Base-by-base conservation (phyloP, 371 early-diverging fungal species). In the Lichtheimia hyalospora region DNA sequence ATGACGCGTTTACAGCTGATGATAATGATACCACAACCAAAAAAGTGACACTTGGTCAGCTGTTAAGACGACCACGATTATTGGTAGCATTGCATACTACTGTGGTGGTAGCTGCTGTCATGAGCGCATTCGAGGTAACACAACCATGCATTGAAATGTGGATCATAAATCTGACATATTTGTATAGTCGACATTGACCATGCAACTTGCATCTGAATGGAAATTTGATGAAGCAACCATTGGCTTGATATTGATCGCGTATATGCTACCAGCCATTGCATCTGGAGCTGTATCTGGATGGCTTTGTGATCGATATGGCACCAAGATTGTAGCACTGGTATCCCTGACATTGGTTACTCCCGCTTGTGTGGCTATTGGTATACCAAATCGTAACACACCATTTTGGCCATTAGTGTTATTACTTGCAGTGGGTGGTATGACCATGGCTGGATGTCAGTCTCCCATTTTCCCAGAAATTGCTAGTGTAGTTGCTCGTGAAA, bases 191-290 rank as follows among this genome's bases (percentile, higher is more conserved):
- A 83, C 83, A 1, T 43, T 86, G n/a, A 75, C 86, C 0, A 77
- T 81, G 73, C 75, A 80, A 24, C 66, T 86, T 14, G 78, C 79
- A 2, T 71, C 74, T 13, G 84, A 83, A 54, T 86, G 82, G 73
- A 34, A 55, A 2, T 74, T 83, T 70, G 71, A 81, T 51, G 80
- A 83, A 58, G 77, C 83, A 8, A 73, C 74, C 7, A 75, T 81
- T 59, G 83, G 86, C 58, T 58, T 86, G 4, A 82, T 84, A 34
- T 73, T 86, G 39, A 63, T 84, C 27, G 81, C 86, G n/a, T 82
- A 79, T 18, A 77, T 77, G 66, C 58, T 84, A 5, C 79, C 83
- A 3, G 70, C 70, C 23, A 67, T 73, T n/a, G 71, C 70, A 2
- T 63, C 80, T 10, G 81, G 73, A 15, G 70, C 77, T 12, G 52